phyloP scores from a whole-genome alignment of 768 basidiomycete species.

The Tubosaeta sp. region DNA sequence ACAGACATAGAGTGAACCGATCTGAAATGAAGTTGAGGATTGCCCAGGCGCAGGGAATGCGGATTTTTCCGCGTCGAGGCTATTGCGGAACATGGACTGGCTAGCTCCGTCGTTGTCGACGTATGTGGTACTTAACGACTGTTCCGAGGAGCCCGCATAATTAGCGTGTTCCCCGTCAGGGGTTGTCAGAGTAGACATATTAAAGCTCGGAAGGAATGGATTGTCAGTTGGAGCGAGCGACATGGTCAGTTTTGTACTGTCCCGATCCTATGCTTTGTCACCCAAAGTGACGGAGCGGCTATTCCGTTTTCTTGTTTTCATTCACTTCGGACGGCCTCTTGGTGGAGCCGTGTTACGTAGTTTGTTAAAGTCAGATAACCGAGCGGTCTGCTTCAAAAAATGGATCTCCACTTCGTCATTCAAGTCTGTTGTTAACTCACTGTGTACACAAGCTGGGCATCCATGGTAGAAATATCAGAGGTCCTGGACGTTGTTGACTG shows the following conservation, averaged over 20 bases:
- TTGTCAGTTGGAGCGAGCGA: constrained; percentile 8
- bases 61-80: constrained; percentile 10
- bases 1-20: constrained; percentile 12
- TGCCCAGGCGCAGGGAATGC: background rate
- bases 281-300: background rate
- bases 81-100: background rate
- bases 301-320: background rate
- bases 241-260: background rate
- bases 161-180: constrained; percentile 7
- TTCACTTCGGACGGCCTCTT: background rate
- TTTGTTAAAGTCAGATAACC: background rate
- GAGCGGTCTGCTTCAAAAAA: background rate
- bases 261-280: background rate
- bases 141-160: constrained; percentile 10
- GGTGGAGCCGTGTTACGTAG: constrained; percentile 19
- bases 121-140: constrained; percentile 12
- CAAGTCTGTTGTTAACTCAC: background rate
- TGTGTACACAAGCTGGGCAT: too few species aligned
- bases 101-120: constrained; percentile 5
- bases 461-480: too few species aligned
- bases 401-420: background rate
- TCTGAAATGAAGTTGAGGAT: constrained; percentile 4
- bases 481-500: background rate
- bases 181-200: constrained; percentile 13
- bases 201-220: constrained; percentile 12